These are phyloP conservation scores for Triticum urartu DNA, from an alignment of 176 grass and related monocot genomes.

Conservation along the genomic window DNA sequence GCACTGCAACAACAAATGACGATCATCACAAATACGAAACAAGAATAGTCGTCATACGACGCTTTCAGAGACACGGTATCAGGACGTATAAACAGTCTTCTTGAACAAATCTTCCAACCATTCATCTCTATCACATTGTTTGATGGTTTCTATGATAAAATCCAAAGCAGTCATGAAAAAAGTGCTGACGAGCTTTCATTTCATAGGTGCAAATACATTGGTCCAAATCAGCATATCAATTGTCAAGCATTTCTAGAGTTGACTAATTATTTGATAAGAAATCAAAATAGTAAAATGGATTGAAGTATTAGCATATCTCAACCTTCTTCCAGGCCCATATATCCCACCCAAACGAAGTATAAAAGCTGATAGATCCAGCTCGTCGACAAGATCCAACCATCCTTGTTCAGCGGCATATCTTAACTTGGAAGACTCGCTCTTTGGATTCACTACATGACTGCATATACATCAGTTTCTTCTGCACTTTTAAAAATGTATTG, in stretches of 20 bases:
- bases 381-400: constrained; percentile 54
- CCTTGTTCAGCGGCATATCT: constrained; percentile 73
- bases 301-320: constrained; percentile 20
- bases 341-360: constrained; percentile 86
- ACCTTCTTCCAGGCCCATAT: constrained; percentile 97
- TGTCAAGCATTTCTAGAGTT: not conserved
- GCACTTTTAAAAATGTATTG: not conserved
- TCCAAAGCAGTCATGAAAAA: not conserved
- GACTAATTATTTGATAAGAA: constrained; percentile 12
- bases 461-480: constrained; percentile 26
- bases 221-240: constrained; percentile 1
- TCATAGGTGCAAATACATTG: not conserved
- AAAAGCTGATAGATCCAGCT: constrained; percentile 53
- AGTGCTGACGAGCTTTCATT: not conserved
- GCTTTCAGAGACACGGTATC: not conserved
- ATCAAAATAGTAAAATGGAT: constrained; percentile 11
- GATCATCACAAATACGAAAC: constrained; percentile 4
- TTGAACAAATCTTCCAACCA: not conserved
- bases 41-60: not conserved
- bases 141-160: not conserved
- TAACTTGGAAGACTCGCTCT: constrained; percentile 50
- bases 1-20: constrained; percentile 57
- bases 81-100: not conserved
- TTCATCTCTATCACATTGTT: not conserved
- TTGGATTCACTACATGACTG: constrained; percentile 71